Conservation (phyloP, 441 rosid genomes). For the Gossypium davidsonii region DNA sequence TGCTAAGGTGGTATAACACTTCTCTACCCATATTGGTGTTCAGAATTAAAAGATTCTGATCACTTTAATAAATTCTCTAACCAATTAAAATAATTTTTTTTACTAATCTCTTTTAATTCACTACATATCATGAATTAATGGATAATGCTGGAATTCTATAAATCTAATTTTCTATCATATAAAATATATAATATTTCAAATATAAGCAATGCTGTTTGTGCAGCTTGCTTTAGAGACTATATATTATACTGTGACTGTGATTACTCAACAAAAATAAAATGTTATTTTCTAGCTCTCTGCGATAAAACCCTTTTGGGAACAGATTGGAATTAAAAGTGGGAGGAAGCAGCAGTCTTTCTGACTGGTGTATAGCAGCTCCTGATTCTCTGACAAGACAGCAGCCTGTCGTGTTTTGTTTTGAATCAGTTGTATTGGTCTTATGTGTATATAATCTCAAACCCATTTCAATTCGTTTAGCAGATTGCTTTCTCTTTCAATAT, state of each 20-base stretch:
- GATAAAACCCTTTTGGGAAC: background rate
- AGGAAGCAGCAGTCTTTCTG: background rate
- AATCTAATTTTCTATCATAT: no score
- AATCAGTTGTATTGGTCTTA: background rate
- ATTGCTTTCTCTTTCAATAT: conserved; percentile 16
- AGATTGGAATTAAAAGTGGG: background rate
- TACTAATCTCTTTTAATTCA: no score
- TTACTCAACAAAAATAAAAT: background rate
- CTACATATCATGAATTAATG: no score
- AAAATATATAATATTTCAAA: no score
- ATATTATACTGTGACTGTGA: background rate
- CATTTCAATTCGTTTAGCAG: background rate
- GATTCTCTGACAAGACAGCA: background rate
- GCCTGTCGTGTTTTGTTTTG: background rate
- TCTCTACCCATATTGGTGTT: no score
- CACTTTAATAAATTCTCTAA: no score
- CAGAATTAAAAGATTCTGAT: no score
- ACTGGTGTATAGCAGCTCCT: background rate
- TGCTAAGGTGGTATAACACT: no score
- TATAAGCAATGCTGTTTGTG: background rate
- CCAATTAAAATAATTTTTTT: no score
- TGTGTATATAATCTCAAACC: background rate
- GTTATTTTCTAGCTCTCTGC: background rate
- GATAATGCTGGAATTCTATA: no score
- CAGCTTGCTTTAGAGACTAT: background rate